A percentile compares a stretch with the other conserved stretches of the same genome.
phyloP scores from a whole-genome alignment of 805 yeast species.

The Candida anglica region DNA sequence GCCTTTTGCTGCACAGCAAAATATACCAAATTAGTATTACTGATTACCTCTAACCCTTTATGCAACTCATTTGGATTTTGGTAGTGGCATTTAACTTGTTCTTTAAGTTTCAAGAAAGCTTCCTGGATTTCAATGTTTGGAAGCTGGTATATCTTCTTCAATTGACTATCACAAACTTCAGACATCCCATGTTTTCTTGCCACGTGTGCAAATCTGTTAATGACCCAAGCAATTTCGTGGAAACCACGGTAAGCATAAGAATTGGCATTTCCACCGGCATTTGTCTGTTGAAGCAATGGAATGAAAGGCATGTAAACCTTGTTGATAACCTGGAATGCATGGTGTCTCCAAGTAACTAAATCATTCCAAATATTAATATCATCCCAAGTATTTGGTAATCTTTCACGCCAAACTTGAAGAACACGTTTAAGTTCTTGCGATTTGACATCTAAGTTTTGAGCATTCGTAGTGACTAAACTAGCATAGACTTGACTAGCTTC shows the following conservation, averaged over 20 bases:
- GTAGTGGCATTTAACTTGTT: constrained; percentile 96
- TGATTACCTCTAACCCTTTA: constrained; percentile 94
- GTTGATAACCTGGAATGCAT: constrained; percentile 94
- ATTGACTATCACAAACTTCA: constrained; percentile 89
- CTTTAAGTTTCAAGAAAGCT: constrained; percentile 91
- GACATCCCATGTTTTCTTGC: constrained; percentile 97
- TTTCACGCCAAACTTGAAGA: constrained; percentile 95
- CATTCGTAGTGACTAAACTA: constrained; percentile 82
- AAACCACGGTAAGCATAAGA: constrained; percentile 97
- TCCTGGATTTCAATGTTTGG: constrained; percentile 99
- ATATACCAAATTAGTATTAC: constrained; percentile 92
- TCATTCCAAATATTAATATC: constrained; percentile 98
- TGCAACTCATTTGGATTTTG: constrained; percentile 86
- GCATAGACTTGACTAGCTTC: constrained; percentile 95
- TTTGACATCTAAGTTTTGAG: constrained; percentile 86
- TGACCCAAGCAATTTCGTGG: constrained; percentile 99
- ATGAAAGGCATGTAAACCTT: constrained; percentile 90
- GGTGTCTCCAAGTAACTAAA: constrained; percentile 97
- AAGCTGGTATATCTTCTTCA: constrained; percentile 88
- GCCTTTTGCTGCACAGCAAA: constrained; percentile 98
- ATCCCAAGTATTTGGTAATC: constrained; percentile 95
- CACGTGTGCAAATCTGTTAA: constrained; percentile 96
- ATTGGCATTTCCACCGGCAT: constrained; percentile 67
- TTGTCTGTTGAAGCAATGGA: constrained; percentile 71
- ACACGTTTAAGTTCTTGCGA: constrained; percentile 94